Evolutionary conservation across 495 filamentous ascomycete species (phyloP).

Genomic region (Penicillium samsonianum): DNA sequence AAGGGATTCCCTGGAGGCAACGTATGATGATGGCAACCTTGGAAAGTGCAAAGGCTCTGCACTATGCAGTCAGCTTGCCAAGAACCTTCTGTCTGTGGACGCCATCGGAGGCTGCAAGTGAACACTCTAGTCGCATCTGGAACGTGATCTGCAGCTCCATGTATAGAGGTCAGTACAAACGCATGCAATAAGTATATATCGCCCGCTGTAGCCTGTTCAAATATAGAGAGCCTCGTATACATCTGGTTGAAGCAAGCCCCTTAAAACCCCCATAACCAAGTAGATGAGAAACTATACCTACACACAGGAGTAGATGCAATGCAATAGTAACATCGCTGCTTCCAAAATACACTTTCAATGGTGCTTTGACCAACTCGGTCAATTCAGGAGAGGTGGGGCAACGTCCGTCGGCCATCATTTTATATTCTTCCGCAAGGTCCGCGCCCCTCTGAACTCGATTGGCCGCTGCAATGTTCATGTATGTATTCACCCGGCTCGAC

Average conservation of each 20-base stretch:
- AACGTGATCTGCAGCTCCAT: conserved; percentile 11
- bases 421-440: conserved; percentile 31
- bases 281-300: not conserved
- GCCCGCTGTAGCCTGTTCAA: not conserved
- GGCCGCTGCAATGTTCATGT: conserved; percentile 11
- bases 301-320: not conserved
- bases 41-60: conserved; percentile 13
- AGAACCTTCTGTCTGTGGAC: conserved; percentile 15
- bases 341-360: conserved; percentile 13
- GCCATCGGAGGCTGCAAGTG: conserved; percentile 10
- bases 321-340: conserved; percentile 17
- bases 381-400: conserved; percentile 34
- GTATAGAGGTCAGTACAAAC: conserved; percentile 2
- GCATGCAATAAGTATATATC: not conserved
- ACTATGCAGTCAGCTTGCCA: conserved; percentile 23
- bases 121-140: conserved; percentile 6
- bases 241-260: not conserved
- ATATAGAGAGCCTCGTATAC: not conserved
- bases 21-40: conserved; percentile 19
- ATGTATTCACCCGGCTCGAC: conserved; percentile 10
- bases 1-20: not conserved
- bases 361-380: conserved; percentile 31
- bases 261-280: not conserved
- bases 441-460: conserved; percentile 12
- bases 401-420: conserved; percentile 14